Base-by-base conservation (phyloP, 176 grass and related monocot genomes). In the Cocos nucifera region DNA sequence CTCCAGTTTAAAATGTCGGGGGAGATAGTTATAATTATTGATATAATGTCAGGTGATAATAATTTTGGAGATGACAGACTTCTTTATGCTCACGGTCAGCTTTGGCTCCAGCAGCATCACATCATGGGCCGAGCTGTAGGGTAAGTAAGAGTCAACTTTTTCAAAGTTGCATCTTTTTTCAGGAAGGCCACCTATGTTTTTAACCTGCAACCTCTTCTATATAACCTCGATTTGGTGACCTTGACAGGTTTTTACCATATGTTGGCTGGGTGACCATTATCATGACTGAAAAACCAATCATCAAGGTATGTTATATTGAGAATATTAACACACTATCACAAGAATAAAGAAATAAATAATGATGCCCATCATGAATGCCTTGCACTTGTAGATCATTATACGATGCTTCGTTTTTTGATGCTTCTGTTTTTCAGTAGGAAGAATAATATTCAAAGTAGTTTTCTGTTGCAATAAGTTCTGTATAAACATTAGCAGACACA, bases 51-150 rank as follows among this genome's bases (percentile, higher is more conserved):
- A 95, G 85, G 89, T 76, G 89, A 95, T 63, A 89, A 89, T 62
- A 89, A 85, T 56, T 78, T 83, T 72, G 89, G 73, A 1, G 85
- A 95, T 73, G 85, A 95, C 59, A 81, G 82, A 44, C 73, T 89
- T 63, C 74, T 89, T 17, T 86, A 95, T 69, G 78, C 85, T 56
- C 89, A 89, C 2, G 89, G 85, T 51, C 89, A 95, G 74, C 81
- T 95, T 75, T 89, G 89, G 89, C 89, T 95, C 67, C 85, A 95
- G 48, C 78, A 79, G 32, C 81, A 85, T 62, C 89, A 85, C 65
- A 85, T 89, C 64, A 95, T 89, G 81, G 89, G 89, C 1, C 68
- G 89, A 12, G 89, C 89, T 57, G 84, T 82, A 64, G 89, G 89
- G 84, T 95, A 18, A 74, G 81, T 75, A 51, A 2, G 9, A 12